These are phyloP conservation scores for Kalaharituber pfeilii DNA, from an alignment of 2,329 filamentous ascomycete species.

Conservation along the genomic window DNA sequence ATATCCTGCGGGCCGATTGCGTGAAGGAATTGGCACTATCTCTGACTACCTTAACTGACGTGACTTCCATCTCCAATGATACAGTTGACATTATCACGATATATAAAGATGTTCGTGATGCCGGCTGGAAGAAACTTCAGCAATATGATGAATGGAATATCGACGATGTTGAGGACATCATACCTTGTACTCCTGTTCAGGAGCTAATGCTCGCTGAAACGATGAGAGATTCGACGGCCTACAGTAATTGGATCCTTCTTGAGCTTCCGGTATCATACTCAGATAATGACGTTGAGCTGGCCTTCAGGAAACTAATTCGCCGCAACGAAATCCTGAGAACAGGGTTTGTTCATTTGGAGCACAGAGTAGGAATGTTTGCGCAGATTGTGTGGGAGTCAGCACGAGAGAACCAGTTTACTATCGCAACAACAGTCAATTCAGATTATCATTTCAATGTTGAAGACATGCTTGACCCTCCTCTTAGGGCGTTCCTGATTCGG, in stretches of 20 bases:
- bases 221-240: constrained; percentile 38
- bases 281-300: constrained; percentile 30
- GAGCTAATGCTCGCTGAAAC: constrained; percentile 68
- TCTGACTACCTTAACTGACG: constrained; percentile 14
- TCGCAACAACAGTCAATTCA: constrained; percentile 26
- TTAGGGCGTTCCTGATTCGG: neutral
- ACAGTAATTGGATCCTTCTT: constrained; percentile 63
- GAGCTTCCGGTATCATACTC: constrained; percentile 31
- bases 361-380: constrained; percentile 33
- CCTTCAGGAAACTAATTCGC: constrained; percentile 35
- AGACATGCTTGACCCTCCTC: constrained; percentile 4
- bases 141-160: neutral
- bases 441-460: constrained; percentile 3
- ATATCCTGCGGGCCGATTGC: constrained; percentile 42
- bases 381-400: constrained; percentile 47
- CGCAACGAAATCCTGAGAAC: constrained; percentile 53
- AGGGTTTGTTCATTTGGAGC: constrained; percentile 45
- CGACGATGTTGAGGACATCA: constrained; percentile 24
- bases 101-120: neutral
- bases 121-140: neutral
- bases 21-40: constrained; percentile 27
- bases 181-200: constrained; percentile 56
- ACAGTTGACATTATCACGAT: neutral
- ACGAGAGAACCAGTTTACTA: constrained; percentile 29
- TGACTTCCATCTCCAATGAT: neutral